Percentiles rank a stretch among this genome's conserved stretches.
phyloP scores from a whole-genome alignment of 352 stramenopile genomes.

The Blastocystis hominis region DNA sequence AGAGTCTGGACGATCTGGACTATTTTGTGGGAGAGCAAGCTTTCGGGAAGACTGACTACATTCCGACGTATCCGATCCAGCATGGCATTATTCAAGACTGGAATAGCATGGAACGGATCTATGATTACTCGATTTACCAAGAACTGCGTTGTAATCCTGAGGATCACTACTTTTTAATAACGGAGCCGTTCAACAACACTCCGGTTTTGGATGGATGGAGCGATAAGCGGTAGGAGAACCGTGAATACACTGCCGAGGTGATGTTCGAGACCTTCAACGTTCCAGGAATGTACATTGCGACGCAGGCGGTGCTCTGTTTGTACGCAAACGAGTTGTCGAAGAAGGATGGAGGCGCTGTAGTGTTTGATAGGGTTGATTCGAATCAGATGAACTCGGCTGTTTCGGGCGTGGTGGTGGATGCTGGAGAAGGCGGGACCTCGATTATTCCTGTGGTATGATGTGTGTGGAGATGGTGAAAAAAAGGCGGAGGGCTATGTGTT shows the following conservation, averaged over 20 bases:
- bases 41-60: conserved; percentile 76
- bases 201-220: conserved; percentile 59
- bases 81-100: conserved; percentile 72
- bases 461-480: background rate
- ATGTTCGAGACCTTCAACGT: conserved; percentile 93
- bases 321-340: conserved; percentile 66
- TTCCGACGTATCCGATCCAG: conserved; percentile 75
- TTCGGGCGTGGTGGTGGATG: conserved; percentile 84
- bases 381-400: conserved; percentile 70
- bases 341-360: conserved; percentile 61
- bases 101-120: conserved; percentile 87
- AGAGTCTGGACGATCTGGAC: conserved; percentile 83
- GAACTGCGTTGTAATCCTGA: conserved; percentile 82
- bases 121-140: conserved; percentile 81
- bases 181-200: conserved; percentile 81
- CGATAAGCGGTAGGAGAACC: conserved; percentile 70
- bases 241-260: conserved; percentile 84
- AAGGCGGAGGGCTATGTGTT: conserved; percentile 84
- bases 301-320: conserved; percentile 83
- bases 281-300: conserved; percentile 82
- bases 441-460: conserved; percentile 77
- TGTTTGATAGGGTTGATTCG: background rate
- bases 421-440: conserved; percentile 82
- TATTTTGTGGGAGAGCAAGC: conserved; percentile 87
- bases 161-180: conserved; percentile 80